phyloP scores from a whole-genome alignment of 2,329 filamentous ascomycete species.

The Chrysosphaeria jannelii region DNA sequence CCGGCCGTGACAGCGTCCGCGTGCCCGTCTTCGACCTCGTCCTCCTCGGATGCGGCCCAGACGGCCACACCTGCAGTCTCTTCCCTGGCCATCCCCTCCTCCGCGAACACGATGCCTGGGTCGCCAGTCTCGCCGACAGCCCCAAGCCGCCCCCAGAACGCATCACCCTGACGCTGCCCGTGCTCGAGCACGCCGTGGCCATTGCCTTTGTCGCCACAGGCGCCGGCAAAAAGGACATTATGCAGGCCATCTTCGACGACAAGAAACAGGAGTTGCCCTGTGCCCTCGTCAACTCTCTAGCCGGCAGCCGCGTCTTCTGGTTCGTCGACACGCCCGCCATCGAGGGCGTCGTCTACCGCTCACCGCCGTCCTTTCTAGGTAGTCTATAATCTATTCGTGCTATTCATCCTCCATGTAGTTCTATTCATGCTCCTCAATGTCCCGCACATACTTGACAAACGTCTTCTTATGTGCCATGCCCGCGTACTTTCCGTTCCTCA shows the following conservation, averaged over 20 bases:
- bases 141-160: constrained; percentile 78
- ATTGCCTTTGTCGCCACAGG: constrained; percentile 85
- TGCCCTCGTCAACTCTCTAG: constrained; percentile 58
- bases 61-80: constrained; percentile 88
- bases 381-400: no score
- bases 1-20: constrained; percentile 75
- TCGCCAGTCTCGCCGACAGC: constrained; percentile 70
- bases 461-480: constrained; percentile 91
- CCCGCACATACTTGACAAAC: constrained; percentile 82
- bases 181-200: constrained; percentile 60
- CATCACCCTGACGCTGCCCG: constrained; percentile 77
- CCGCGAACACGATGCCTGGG: constrained; percentile 70
- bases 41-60: constrained; percentile 75
- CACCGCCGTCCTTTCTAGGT: no score
- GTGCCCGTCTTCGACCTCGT: constrained; percentile 86
- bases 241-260: constrained; percentile 80
- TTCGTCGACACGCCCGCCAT: constrained; percentile 72
- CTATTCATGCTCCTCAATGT: constrained; percentile 31
- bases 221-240: constrained; percentile 60
- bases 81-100: constrained; percentile 77
- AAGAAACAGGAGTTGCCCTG: constrained; percentile 53
- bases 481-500: constrained; percentile 56
- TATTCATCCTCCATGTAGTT: no score
- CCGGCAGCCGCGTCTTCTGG: constrained; percentile 74
- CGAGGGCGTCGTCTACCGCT: constrained; percentile 58